Conservation (phyloP, 164 flowering plant species). For the Liriodendron chinense region DNA sequence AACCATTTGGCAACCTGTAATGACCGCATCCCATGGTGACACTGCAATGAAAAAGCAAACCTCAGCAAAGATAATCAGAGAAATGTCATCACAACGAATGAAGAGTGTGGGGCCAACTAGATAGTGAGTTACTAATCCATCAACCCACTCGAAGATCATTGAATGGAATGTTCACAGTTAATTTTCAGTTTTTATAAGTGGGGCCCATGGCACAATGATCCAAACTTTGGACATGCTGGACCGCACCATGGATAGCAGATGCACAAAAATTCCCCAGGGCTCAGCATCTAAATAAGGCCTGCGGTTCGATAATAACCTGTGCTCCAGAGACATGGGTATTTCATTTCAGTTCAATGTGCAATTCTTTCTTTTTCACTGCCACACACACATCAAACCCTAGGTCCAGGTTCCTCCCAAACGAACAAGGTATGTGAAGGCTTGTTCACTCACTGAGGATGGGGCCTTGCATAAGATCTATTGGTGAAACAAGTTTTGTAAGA, state of each 20-base stretch:
- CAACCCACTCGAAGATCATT: background rate
- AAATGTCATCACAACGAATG: background rate
- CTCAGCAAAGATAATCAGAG: background rate
- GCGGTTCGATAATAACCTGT: too few species aligned
- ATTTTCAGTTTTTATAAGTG: background rate
- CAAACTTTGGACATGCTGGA: background rate
- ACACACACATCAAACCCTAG: too few species aligned
- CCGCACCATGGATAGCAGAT: background rate
- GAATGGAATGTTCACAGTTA: background rate
- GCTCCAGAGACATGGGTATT: too few species aligned
- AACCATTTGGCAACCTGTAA: conserved; percentile 87
- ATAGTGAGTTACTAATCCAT: background rate
- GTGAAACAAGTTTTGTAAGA: too few species aligned
- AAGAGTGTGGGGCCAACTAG: background rate
- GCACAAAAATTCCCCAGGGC: background rate
- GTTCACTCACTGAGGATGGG: background rate
- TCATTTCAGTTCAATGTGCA: too few species aligned
- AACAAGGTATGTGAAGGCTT: background rate
- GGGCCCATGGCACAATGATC: background rate
- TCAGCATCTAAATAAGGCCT: too few species aligned
- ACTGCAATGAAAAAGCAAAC: conserved; percentile 38
- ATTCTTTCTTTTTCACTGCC: too few species aligned
- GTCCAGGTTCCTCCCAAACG: too few species aligned
- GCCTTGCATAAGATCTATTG: background rate
- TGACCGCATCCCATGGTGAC: conserved; percentile 92